Base-by-base conservation (phyloP, 352 stramenopile species). In the Pythium utonaiense region DNA sequence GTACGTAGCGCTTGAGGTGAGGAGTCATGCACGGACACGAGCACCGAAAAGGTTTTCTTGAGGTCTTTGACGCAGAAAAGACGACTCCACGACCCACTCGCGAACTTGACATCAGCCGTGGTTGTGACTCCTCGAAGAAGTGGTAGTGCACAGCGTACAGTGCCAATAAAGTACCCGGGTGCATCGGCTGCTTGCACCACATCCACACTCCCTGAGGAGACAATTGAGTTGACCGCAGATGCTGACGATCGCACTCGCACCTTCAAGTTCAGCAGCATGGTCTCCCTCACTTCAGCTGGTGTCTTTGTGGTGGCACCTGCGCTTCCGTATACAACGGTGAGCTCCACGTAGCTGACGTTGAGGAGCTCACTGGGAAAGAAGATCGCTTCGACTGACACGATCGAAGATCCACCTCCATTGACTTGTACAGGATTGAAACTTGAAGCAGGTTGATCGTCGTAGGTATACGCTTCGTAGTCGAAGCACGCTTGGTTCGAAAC, bases 381-480 rank as follows among this genome's bases (percentile, higher is more conserved):
- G n/a, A 73, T 31, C 0, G 45, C 53, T 13, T 60, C 19, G 8
- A 67, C 14, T 0, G 24, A 40, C 1, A 63, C 27, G 8, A 57
- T 30, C 1, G 27, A 22, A 1, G 13, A 24, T 5, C 33, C 36
- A 24, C 62, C 57, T 2, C 57, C 52, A 13, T 28, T 14, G 1
- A 73, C 9, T 17, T 33, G 22, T 1, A 63, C 53, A 21, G 48
- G 27, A 9, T 57, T 14, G 19, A 57, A 61, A 8, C 30, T 22
- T 8, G 60, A 25, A 19, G 45, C 8, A 3, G 47, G 7, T 0
- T 69, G 38, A 28, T 63, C 12, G 22, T 77, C 63, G 45, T 68
- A 87, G 0, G 41, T 6, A 28, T 83, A 69, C 4, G 55, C 49
- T 33, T 87, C 77, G 25, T 83, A 84, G 36, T 87, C 77, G 38